Percentiles rank a stretch among this genome's conserved stretches.
These are phyloP conservation scores for Aschersonia sp. DNA, from an alignment of 2,329 filamentous ascomycete genomes.

Conservation along the genomic window DNA sequence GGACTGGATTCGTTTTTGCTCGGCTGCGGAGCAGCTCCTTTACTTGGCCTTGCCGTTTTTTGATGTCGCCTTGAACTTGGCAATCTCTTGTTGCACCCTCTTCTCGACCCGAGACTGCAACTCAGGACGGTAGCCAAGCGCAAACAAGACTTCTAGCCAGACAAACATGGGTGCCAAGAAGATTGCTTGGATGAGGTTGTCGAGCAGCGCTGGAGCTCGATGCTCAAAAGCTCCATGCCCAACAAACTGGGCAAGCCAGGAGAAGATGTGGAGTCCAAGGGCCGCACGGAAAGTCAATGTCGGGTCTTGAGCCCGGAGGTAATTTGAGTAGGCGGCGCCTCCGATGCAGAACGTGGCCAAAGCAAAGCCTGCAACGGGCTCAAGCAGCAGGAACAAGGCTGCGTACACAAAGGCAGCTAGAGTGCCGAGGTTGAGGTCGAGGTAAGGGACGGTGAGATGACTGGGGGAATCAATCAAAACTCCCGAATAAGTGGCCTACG, in stretches of 20 bases:
- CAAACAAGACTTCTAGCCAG: constrained; percentile 89
- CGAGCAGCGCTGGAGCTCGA: constrained; percentile 73
- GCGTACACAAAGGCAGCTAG: constrained; percentile 54
- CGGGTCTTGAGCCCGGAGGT: constrained; percentile 46
- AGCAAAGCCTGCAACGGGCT: constrained; percentile 76
- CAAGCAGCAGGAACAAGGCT: constrained; percentile 75
- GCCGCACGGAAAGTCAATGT: constrained; percentile 39
- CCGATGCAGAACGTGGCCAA: constrained; percentile 64
- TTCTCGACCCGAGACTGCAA: constrained; percentile 69
- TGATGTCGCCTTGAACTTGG: constrained; percentile 53
- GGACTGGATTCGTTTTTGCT: not conserved
- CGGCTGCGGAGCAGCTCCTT: constrained; percentile 3
- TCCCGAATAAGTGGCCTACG: constrained; percentile 46
- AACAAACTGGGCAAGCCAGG: constrained; percentile 82
- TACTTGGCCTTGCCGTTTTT: constrained; percentile 37
- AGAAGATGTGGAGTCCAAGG: constrained; percentile 51
- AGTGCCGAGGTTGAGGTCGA: constrained; percentile 51
- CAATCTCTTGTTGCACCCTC: constrained; percentile 60
- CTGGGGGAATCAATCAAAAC: constrained; percentile 48
- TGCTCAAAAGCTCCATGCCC: constrained; percentile 84
- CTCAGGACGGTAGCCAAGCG: constrained; percentile 77
- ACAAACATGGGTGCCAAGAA: constrained; percentile 94
- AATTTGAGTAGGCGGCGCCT: constrained; percentile 61
- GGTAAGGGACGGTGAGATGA: constrained; percentile 53
- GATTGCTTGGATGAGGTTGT: constrained; percentile 82